These are phyloP conservation scores for Mucor piriformis DNA, from an alignment of 371 early-diverging fungal genomes.

Conservation along the genomic window DNA sequence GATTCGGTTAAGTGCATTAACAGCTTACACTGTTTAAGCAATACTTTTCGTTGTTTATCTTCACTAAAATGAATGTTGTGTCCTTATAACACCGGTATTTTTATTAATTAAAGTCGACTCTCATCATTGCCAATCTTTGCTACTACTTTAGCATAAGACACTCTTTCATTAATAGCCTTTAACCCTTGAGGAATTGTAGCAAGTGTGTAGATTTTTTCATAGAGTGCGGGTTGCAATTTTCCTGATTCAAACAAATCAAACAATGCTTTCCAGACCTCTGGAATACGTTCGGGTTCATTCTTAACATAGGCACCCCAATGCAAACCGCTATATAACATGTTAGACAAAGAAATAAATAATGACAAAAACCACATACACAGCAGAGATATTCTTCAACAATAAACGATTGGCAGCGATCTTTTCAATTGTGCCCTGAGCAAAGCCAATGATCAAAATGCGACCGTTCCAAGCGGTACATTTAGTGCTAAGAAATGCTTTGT, in stretches of 20 bases:
- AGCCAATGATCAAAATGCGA: slow-evolving; percentile 84
- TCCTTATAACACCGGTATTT: too few species aligned
- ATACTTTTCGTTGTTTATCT: too few species aligned
- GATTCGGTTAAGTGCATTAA: too few species aligned
- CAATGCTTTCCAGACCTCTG: slow-evolving; percentile 74
- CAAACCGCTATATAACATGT: slow-evolving; percentile 32
- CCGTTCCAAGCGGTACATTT: slow-evolving; percentile 88
- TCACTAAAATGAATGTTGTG: too few species aligned
- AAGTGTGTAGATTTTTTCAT: slow-evolving; percentile 69
- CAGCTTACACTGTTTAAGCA: too few species aligned
- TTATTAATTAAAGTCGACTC: slow-evolving; percentile 47
- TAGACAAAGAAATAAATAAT: background rate
- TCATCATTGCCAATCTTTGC: slow-evolving; percentile 43
- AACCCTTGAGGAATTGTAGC: slow-evolving; percentile 71
- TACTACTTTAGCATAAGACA: slow-evolving; percentile 85
- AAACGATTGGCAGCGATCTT: slow-evolving; percentile 81
- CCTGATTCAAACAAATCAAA: slow-evolving; percentile 68
- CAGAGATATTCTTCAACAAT: slow-evolving; percentile 80
- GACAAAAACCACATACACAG: slow-evolving; percentile 53
- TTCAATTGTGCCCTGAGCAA: slow-evolving; percentile 84
- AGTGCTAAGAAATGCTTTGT: slow-evolving; percentile 32
- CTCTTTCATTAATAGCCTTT: slow-evolving; percentile 68
- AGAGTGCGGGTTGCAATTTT: slow-evolving; percentile 72
- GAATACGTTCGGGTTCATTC: slow-evolving; percentile 66
- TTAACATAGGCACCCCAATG: slow-evolving; percentile 81